These are phyloP conservation scores for Capniomyces stellatus DNA, from an alignment of 371 early-diverging fungal genomes.

Conservation along the genomic window DNA sequence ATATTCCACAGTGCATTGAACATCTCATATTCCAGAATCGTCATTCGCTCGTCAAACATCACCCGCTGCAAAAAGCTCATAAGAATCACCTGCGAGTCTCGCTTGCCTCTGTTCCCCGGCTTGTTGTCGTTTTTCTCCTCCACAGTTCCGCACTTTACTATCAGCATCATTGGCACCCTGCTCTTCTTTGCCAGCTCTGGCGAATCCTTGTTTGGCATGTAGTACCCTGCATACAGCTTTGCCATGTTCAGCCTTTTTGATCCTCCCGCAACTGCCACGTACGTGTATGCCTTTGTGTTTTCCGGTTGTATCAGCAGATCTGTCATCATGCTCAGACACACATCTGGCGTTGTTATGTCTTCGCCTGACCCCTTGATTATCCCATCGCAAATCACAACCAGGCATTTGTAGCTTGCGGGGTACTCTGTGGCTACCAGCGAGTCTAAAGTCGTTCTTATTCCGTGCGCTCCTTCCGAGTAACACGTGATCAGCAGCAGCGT, in stretches of 20 bases:
- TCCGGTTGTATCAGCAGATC: slow-evolving; percentile 66
- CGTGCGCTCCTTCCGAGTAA: slow-evolving; percentile 90
- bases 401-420: slow-evolving; percentile 81
- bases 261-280: slow-evolving; percentile 82
- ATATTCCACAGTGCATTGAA: slow-evolving; percentile 79
- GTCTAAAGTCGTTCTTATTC: slow-evolving; percentile 78
- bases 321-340: slow-evolving; percentile 86
- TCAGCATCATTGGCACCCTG: slow-evolving; percentile 77
- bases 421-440: slow-evolving; percentile 79
- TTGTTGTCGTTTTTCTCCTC: slow-evolving; percentile 39
- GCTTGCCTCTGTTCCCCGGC: slow-evolving; percentile 96
- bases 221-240: slow-evolving; percentile 95
- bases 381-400: slow-evolving; percentile 79
- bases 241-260: slow-evolving; percentile 80
- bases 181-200: slow-evolving; percentile 56
- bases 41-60: slow-evolving; percentile 77
- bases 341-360: slow-evolving; percentile 88
- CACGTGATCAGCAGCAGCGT: slow-evolving; percentile 75
- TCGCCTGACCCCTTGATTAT: slow-evolving; percentile 92
- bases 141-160: slow-evolving; percentile 81
- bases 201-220: slow-evolving; percentile 41
- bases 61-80: slow-evolving; percentile 97
- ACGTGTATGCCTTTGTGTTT: slow-evolving; percentile 75
- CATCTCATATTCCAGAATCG: slow-evolving; percentile 75
- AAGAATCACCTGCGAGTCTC: slow-evolving; percentile 97